Base-by-base conservation (phyloP, 2,329 filamentous ascomycete species). In the Penicillium sp. region DNA sequence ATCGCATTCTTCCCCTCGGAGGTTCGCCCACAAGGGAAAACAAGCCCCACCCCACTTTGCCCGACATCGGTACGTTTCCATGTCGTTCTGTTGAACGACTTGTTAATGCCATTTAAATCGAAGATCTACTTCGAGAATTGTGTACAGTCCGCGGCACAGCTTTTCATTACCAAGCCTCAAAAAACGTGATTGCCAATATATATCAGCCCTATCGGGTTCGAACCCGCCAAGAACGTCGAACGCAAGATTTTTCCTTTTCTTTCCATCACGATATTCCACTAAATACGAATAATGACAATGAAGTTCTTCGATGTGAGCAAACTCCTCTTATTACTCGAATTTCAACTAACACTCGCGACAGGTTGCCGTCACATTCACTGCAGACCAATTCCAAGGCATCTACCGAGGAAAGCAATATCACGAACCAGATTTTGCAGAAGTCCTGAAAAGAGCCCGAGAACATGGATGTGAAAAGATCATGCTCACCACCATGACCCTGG, bases 341-440 rank as follows among this genome's bases (percentile, higher is more conserved):
- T n/a, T 17, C 2, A 2, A n/a, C 33, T 52, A 31, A 56, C 15
- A 38, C n/a, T 19, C 10, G 10, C 7, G 12, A 41, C 31, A 70
- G 69, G 68, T 70, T 7, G 69, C 69, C 1, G 68, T 71, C 3
- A 71, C 69, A 38, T 69, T 60, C 60, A 72, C 68, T 4, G 68
- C 69, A 23, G 63, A 67, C 41, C 62, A 83, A 57, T 83, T 33
- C 12, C 31, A 33, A 33, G 31, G 31, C 31, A 33, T 33, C 31
- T 33, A 83, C 58, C 77, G 81, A 7, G 74, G 73, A 58, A 82
- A 82, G 58, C 73, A 80, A 57, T 79, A 80, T 50, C 81, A 82
- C 49, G 67, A 73, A 4, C 68, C 77, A 2, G 80, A 82, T 58
- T 78, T 82, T 54, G 59, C 66, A 1, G 69, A 73, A 6, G 66